Evolutionary conservation across 1,284 basidiomycete genomes (phyloP), one percentile per base, ranked within the genome.

Genomic region (Ganoderma leucocontextum): DNA sequence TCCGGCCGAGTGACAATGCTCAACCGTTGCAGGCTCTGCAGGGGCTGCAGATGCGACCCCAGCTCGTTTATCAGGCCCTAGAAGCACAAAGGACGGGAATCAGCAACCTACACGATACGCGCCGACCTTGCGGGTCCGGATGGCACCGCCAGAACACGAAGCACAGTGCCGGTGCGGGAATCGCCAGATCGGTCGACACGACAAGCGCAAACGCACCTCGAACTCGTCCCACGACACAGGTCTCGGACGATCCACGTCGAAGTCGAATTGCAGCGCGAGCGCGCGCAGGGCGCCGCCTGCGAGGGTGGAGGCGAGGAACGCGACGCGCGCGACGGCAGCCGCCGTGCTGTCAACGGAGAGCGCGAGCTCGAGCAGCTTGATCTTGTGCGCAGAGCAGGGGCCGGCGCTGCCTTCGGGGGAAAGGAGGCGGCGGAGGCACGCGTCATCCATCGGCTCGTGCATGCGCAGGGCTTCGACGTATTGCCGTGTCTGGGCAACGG

Each of bases 1-100:
- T 75, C 73, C n/a, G 75, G 75, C 13, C 71, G 66, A 44, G 70
- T 63, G 57, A 68, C 72, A 29, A 77, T 64, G 58, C 74, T 70
- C 53, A 76, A 52, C 38, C 60, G 66, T 53, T 65, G 67, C 25
- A 77, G 61, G 17, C 61, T 41, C 41, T 63, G 57, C 36, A 76
- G 63, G 2, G 55, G 22, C n/a, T 41, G 52, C 7, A 77, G 66
- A 7, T 33, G 60, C 10, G 66, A 65, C 8, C 68, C 68, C 58
- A 73, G 70, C 42, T 68, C 64, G 36, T 60, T 35, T 41, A 75
- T 52, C 33, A 63, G 36, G 22, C 64, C 59, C 75, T 76, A 60
- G 42, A 64, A 19, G 33, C 13, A 64, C 38, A 68, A 53, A 59
- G 47, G 25, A 49, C 17, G 64, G 35, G 29, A 53, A 38, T 63